Percentiles rank a stretch among this genome's conserved stretches.
These are phyloP conservation scores for Brettanomyces custersianus DNA, from an alignment of 805 yeast genomes.

Conservation along the genomic window DNA sequence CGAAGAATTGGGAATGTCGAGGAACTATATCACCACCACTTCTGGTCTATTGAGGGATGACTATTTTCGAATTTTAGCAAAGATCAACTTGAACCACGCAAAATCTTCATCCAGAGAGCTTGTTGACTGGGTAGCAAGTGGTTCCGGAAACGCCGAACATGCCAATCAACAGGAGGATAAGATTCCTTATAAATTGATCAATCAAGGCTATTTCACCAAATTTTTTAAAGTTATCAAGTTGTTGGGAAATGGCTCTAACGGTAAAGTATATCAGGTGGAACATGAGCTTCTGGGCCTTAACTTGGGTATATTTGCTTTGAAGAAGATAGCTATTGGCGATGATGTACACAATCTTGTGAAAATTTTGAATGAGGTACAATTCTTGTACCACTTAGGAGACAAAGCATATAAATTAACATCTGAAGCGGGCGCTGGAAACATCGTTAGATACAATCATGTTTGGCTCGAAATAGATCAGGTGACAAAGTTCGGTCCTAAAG, in stretches of 20 bases:
- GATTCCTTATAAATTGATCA: slow-evolving; percentile 42
- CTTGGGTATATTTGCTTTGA: slow-evolving; percentile 75
- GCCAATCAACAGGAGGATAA: slow-evolving; percentile 2
- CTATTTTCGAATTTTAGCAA: slow-evolving; percentile 20
- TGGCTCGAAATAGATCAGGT: slow-evolving; percentile 70
- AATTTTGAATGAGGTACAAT: slow-evolving; percentile 70
- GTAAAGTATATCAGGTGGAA: slow-evolving; percentile 75
- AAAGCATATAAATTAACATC: slow-evolving; percentile 9
- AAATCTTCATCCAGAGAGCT: slow-evolving; percentile 4
- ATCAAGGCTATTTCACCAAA: slow-evolving; percentile 72
- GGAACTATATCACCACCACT: slow-evolving; percentile 5
- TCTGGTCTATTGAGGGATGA: slow-evolving; percentile 17
- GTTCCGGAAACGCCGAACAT: background rate
- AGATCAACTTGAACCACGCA: slow-evolving; percentile 6
- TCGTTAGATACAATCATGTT: slow-evolving; percentile 82
- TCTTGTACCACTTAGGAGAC: slow-evolving; percentile 46
- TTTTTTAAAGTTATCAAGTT: slow-evolving; percentile 55
- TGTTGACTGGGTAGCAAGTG: background rate
- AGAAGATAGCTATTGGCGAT: slow-evolving; percentile 78
- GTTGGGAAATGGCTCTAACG: slow-evolving; percentile 79
- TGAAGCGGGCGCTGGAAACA: slow-evolving; percentile 30
- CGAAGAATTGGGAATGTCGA: background rate
- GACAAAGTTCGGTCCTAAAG: slow-evolving; percentile 43
- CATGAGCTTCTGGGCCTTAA: slow-evolving; percentile 66
- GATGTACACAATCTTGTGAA: slow-evolving; percentile 58